phyloP scores from a whole-genome alignment of 2,329 filamentous ascomycete species.

The Pseudogymnoascus pannorum region DNA sequence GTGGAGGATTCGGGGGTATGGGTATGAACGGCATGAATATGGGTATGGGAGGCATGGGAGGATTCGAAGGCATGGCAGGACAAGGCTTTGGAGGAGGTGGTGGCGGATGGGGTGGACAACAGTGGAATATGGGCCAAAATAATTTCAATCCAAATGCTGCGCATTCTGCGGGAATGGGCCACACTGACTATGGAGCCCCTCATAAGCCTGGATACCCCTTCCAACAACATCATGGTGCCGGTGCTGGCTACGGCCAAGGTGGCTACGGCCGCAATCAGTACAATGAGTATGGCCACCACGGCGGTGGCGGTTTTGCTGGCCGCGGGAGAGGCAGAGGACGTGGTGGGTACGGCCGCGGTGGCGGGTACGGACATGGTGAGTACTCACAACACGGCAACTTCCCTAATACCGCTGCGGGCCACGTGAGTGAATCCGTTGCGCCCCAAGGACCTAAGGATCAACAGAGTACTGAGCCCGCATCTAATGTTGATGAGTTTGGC shows the following conservation, averaged over 20 bases:
- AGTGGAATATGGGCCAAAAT: constrained; percentile 77
- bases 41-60: constrained; percentile 56
- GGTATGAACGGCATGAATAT: constrained; percentile 78
- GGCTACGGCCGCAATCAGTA: constrained; percentile 69
- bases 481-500: constrained; percentile 31
- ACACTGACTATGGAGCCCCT: constrained; percentile 67
- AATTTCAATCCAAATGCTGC: constrained; percentile 81
- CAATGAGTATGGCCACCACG: constrained; percentile 69
- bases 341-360: constrained; percentile 26
- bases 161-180: constrained; percentile 56
- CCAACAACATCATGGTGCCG: constrained; percentile 42
- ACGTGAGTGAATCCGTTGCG: constrained; percentile 24
- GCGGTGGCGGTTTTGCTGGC: constrained; percentile 47
- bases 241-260: constrained; percentile 74
- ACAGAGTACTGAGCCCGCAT: constrained; percentile 13
- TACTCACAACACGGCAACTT: constrained; percentile 8
- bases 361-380: constrained; percentile 10
- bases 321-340: constrained; percentile 34
- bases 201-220: constrained; percentile 62
- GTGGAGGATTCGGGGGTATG: constrained; percentile 67
- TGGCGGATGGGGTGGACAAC: constrained; percentile 74
- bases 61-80: constrained; percentile 56
- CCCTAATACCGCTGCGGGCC: neutral
- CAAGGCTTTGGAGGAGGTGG: constrained; percentile 47
- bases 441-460: constrained; percentile 27